A percentile compares a stretch with the other conserved stretches of the same genome.
Conservation (phyloP, 1,139 yeast genomes). For the Trichomonascaceae sp. region DNA sequence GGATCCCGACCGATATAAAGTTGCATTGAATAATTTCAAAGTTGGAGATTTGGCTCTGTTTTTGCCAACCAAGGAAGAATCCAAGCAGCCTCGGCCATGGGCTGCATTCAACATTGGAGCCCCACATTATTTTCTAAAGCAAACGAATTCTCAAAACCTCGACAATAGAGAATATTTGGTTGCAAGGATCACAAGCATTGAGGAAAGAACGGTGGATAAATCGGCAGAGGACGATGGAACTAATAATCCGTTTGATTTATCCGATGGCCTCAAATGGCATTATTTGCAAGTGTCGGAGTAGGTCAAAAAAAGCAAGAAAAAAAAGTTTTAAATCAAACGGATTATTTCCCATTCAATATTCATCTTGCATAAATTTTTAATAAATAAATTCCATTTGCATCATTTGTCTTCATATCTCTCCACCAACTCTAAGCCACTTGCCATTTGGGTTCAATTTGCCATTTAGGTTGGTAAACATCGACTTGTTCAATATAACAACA, state of each 20-base stretch:
- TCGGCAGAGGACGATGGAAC: conserved; percentile 19
- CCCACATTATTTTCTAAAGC: conserved; percentile 64
- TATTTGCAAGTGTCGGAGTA: conserved; percentile 22
- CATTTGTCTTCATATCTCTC: background rate
- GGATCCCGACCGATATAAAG: conserved; percentile 42
- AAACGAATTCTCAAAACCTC: conserved; percentile 31
- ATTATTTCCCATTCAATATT: background rate
- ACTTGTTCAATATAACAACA: background rate
- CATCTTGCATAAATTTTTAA: background rate
- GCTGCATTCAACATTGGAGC: conserved; percentile 81
- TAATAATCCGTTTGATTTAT: conserved; percentile 45
- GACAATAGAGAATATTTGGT: conserved; percentile 62
- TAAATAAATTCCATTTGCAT: no score
- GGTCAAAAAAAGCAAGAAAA: background rate
- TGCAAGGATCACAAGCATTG: conserved; percentile 50
- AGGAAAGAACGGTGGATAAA: conserved; percentile 36
- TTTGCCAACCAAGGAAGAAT: conserved; percentile 59
- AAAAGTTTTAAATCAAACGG: no score
- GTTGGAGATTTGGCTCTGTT: conserved; percentile 74
- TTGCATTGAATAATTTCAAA: conserved; percentile 58
- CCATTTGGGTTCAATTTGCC: background rate
- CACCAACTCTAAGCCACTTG: background rate
- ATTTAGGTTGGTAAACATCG: background rate
- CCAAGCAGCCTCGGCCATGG: conserved; percentile 47
- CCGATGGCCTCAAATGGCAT: conserved; percentile 39